A percentile compares a stretch with the other conserved stretches of the same genome.
Evolutionary conservation across 2,329 filamentous ascomycete genomes (phyloP).

Genomic region (Fusarium tupiense): DNA sequence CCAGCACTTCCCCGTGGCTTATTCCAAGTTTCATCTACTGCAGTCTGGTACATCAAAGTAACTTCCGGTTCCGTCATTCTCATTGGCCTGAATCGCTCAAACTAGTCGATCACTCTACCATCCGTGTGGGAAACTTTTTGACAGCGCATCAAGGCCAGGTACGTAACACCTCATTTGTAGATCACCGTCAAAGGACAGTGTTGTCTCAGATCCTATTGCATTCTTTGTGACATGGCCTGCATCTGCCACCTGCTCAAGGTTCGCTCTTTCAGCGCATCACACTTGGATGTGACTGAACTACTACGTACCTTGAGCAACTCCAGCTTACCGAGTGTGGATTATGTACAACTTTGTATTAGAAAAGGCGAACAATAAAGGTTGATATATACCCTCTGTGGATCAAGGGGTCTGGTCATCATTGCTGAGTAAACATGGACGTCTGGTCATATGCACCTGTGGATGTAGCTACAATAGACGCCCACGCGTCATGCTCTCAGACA

Average conservation of each 20-base stretch:
- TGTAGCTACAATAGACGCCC: background rate
- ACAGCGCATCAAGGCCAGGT: slow-evolving; percentile 22
- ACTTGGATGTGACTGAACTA: background rate
- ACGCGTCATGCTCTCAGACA: background rate
- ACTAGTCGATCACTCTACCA: slow-evolving; percentile 25
- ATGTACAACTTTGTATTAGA: background rate
- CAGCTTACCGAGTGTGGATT: background rate
- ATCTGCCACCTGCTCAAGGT: background rate
- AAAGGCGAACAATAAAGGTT: background rate
- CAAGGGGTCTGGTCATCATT: background rate
- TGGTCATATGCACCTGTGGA: background rate
- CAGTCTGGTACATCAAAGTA: background rate
- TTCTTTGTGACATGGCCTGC: background rate
- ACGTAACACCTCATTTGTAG: background rate
- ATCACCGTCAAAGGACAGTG: background rate
- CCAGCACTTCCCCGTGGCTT: background rate
- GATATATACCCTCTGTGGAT: background rate
- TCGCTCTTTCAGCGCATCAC: slow-evolving; percentile 2
- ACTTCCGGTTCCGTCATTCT: background rate
- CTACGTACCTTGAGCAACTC: background rate
- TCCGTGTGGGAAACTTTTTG: slow-evolving; percentile 4
- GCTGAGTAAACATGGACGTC: background rate
- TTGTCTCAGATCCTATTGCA: slow-evolving; percentile 25
- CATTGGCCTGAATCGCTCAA: slow-evolving; percentile 10
- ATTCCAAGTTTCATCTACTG: background rate